Percentiles rank a stretch among this genome's conserved stretches.
These are phyloP conservation scores for Eucalyptus erythrocorys DNA, from an alignment of 345 rosid genomes.

Conservation along the genomic window DNA sequence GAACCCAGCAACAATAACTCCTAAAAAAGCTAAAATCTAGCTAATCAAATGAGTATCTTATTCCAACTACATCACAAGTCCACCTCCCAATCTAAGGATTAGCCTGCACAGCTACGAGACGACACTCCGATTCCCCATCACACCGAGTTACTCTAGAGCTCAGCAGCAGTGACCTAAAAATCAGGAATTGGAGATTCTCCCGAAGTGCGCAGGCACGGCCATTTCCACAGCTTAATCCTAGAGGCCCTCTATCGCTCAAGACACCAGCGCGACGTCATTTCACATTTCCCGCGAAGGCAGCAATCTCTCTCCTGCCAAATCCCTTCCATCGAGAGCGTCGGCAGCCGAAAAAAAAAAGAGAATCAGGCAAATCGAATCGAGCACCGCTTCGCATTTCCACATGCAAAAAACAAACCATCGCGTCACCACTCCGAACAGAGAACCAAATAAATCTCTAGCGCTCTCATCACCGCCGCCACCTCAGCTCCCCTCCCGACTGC, in stretches of 20 bases:
- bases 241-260: background rate
- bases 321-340: background rate
- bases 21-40: background rate
- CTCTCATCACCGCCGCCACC: background rate
- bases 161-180: background rate
- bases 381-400: background rate
- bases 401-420: background rate
- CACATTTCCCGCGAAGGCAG: background rate
- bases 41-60: background rate
- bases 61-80: background rate
- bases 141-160: background rate
- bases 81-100: background rate
- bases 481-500: background rate
- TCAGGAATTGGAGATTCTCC: background rate
- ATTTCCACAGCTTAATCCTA: background rate
- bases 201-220: background rate
- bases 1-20: background rate
- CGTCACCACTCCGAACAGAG: background rate
- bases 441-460: background rate
- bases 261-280: background rate
- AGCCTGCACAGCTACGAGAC: background rate
- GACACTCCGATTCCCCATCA: background rate
- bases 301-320: background rate
- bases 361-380: background rate
- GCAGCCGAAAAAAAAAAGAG: background rate